phyloP scores from a whole-genome alignment of 345 rosid species.

The Eucalyptus guilfoylei region DNA sequence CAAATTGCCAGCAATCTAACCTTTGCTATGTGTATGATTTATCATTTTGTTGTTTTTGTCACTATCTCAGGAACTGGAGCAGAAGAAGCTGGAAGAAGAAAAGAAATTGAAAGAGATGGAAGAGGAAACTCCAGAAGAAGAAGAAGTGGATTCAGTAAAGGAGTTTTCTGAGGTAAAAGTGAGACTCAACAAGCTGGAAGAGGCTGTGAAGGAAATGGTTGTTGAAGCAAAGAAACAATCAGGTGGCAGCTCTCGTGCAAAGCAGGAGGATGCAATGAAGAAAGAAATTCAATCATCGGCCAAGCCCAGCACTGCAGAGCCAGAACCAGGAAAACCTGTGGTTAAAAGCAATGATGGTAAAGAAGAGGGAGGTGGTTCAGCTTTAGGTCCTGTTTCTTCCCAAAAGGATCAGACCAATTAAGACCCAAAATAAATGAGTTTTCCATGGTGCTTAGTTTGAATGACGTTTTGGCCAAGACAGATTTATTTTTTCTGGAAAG shows the following conservation, averaged over 20 bases:
- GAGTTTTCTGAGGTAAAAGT: slow-evolving; percentile 49
- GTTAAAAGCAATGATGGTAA: not conserved
- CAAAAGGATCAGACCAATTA: slow-evolving; percentile 6
- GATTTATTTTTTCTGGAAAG: not conserved
- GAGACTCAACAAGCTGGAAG: slow-evolving; percentile 69
- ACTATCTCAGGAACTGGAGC: slow-evolving; percentile 45
- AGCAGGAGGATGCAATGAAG: slow-evolving; percentile 12
- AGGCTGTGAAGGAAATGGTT: slow-evolving; percentile 47
- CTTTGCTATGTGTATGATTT: not conserved
- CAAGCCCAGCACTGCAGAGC: not conserved
- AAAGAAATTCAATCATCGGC: not conserved
- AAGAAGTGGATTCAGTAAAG: slow-evolving; percentile 10
- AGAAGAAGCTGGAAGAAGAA: slow-evolving; percentile 21
- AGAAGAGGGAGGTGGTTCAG: not conserved
- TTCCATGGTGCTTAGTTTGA: not conserved
- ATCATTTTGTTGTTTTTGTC: not conserved
- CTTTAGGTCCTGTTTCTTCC: not conserved
- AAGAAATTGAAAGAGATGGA: slow-evolving; percentile 42
- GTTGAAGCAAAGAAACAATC: slow-evolving; percentile 47
- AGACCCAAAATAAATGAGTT: not conserved
- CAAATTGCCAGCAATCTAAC: not conserved
- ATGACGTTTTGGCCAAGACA: not conserved
- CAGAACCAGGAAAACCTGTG: not conserved
- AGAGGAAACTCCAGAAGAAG: slow-evolving; percentile 29
- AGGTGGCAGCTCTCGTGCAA: slow-evolving; percentile 6